Evolutionary conservation across 176 grass and related monocot species (phyloP).

Genomic region (Ensete ventricosum): DNA sequence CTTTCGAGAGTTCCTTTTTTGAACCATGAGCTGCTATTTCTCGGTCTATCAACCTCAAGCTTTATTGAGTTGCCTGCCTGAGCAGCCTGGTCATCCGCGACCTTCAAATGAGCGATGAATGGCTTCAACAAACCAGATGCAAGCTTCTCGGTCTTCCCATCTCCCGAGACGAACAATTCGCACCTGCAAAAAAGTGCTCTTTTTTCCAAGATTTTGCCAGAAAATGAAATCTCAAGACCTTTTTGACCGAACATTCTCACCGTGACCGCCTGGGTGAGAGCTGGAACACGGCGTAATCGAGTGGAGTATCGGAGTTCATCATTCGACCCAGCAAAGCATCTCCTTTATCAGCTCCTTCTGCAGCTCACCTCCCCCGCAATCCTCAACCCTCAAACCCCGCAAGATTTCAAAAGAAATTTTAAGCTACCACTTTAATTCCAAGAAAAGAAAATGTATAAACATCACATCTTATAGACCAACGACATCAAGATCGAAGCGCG

Average conservation of each 20-base stretch:
- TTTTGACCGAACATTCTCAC: conserved; percentile 31
- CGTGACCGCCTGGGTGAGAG: conserved; percentile 78
- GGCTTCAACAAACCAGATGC: conserved; percentile 95
- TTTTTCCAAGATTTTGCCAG: neutral
- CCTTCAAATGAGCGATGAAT: conserved; percentile 71
- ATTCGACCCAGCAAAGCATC: conserved; percentile 1
- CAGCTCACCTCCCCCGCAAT: neutral
- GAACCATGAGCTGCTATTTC: conserved; percentile 53
- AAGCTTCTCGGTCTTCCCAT: conserved; percentile 87
- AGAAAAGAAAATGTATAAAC: neutral
- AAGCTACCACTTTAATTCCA: neutral
- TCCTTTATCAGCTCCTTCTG: conserved; percentile 1
- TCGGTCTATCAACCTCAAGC: conserved; percentile 53
- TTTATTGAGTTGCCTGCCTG: conserved; percentile 39
- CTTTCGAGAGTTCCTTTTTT: conserved; percentile 97
- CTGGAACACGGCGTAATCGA: conserved; percentile 92
- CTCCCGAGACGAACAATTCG: conserved; percentile 80
- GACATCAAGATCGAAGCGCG: conserved; percentile 5
- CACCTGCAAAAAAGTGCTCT: conserved; percentile 41
- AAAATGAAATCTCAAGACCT: conserved; percentile 6
- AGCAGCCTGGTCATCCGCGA: conserved; percentile 70
- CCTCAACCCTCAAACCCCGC: neutral
- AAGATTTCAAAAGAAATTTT: neutral
- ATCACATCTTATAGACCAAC: neutral
- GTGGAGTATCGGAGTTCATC: conserved; percentile 68